Evolutionary conservation across 345 rosid genomes (phyloP).

Genomic region (Lagerstroemia speciosa): DNA sequence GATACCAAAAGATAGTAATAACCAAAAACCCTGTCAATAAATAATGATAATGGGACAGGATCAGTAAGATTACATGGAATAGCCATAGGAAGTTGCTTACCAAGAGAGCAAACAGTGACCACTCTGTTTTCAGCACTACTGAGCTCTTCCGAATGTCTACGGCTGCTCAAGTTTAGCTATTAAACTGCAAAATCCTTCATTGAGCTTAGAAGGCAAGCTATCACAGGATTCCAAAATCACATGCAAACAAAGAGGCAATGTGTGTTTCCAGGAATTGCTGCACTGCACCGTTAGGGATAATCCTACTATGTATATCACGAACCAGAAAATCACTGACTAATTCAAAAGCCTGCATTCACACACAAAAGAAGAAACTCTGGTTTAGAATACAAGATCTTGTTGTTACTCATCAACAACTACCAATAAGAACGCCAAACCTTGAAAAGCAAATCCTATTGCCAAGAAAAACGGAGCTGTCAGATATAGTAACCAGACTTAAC

Average conservation of each 20-base stretch:
- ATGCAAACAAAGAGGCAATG: conserved; percentile 4
- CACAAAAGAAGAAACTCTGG: conserved; percentile 4
- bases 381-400: conserved; percentile 1
- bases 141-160: conserved; percentile 3
- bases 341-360: conserved; percentile 16
- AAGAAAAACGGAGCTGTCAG: neutral
- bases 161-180: conserved; percentile 13
- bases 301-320: conserved; percentile 5
- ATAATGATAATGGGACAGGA: conserved; percentile 26
- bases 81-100: conserved; percentile 28
- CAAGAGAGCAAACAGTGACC: conserved; percentile 11
- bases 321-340: conserved; percentile 11
- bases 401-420: neutral
- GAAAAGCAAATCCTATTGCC: neutral
- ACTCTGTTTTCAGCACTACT: neutral
- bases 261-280: conserved; percentile 2
- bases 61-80: conserved; percentile 67
- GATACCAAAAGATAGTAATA: neutral
- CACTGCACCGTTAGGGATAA: neutral
- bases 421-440: neutral
- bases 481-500: neutral
- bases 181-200: conserved; percentile 11
- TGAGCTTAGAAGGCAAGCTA: conserved; percentile 14
- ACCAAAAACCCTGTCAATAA: neutral
- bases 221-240: conserved; percentile 2